Percentiles rank a stretch among this genome's conserved stretches.
phyloP scores from a whole-genome alignment of 495 filamentous ascomycete genomes.

The Aspergillus hancockii region DNA sequence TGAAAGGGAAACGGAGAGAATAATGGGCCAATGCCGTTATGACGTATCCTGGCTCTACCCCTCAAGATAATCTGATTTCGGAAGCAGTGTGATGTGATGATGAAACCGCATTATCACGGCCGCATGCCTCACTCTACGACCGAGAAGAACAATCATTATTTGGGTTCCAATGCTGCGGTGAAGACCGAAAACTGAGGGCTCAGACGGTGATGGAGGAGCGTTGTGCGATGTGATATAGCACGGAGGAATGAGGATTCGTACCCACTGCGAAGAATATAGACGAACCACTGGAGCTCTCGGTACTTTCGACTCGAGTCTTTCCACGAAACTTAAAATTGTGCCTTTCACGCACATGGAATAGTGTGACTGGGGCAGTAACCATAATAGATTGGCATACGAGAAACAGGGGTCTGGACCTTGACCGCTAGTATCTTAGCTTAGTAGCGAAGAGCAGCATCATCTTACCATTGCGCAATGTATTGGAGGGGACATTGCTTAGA shows the following conservation, averaged over 20 bases:
- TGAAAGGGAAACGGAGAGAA: neutral
- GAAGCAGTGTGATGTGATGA: conserved; percentile 23
- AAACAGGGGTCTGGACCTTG: neutral
- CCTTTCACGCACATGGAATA: neutral
- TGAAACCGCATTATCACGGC: conserved; percentile 14
- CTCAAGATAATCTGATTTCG: conserved; percentile 2
- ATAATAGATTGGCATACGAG: neutral
- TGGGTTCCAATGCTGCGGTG: neutral
- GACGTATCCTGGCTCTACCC: neutral
- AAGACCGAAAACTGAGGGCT: neutral
- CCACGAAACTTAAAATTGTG: neutral
- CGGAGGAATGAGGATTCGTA: neutral
- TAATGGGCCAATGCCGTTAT: neutral
- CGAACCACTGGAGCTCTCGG: neutral
- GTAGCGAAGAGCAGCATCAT: neutral
- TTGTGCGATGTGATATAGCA: neutral
- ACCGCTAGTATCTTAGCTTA: neutral
- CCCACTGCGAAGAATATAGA: neutral
- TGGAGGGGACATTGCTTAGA: too few relatives aligned
- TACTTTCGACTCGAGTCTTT: neutral
- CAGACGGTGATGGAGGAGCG: neutral
- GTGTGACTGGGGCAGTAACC: neutral
- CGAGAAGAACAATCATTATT: neutral
- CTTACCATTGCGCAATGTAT: neutral
- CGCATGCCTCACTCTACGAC: neutral